These are phyloP conservation scores for Cucurbitaria berberidis DNA, from an alignment of 2,329 filamentous ascomycete species.

Conservation along the genomic window DNA sequence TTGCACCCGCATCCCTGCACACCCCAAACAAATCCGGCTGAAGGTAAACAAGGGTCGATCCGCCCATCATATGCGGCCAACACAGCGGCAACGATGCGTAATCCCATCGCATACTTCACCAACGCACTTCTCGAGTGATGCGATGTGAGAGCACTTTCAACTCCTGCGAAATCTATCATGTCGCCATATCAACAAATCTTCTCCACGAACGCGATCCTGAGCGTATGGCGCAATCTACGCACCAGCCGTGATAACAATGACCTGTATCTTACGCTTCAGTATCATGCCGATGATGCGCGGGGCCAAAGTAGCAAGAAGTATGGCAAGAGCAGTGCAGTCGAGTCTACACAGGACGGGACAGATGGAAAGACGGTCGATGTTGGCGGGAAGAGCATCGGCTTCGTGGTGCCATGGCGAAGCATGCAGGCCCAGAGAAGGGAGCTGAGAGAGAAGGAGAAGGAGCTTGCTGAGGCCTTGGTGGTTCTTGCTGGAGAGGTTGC, in stretches of 20 bases:
- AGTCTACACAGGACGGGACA: slow-evolving; percentile 25
- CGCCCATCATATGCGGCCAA: slow-evolving; percentile 6
- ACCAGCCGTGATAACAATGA: slow-evolving; percentile 40
- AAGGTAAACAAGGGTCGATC: slow-evolving; percentile 10
- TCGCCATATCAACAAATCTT: slow-evolving; percentile 44
- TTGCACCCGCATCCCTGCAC: slow-evolving; percentile 1
- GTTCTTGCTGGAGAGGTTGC: slow-evolving; percentile 43
- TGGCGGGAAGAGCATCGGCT: slow-evolving; percentile 41
- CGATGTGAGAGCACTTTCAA: slow-evolving; percentile 18
- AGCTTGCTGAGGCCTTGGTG: slow-evolving; percentile 43
- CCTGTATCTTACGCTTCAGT: slow-evolving; percentile 42
- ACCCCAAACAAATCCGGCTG: slow-evolving; percentile 6
- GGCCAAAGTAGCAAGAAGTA: slow-evolving; percentile 23
- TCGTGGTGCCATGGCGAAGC: slow-evolving; percentile 45
- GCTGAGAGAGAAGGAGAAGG: slow-evolving; percentile 41
- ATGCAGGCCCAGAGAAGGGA: slow-evolving; percentile 45
- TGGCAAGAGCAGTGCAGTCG: slow-evolving; percentile 20
- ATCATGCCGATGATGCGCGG: slow-evolving; percentile 36
- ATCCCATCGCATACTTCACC: not conserved
- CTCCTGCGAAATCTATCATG: slow-evolving; percentile 21
- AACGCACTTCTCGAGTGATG: slow-evolving; percentile 15
- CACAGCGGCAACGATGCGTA: slow-evolving; percentile 1
- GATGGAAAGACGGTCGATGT: slow-evolving; percentile 27
- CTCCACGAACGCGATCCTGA: slow-evolving; percentile 41
- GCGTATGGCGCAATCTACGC: slow-evolving; percentile 44